Conservation (phyloP, 345 rosid genomes). For the Rhodomyrtus tomentosa region DNA sequence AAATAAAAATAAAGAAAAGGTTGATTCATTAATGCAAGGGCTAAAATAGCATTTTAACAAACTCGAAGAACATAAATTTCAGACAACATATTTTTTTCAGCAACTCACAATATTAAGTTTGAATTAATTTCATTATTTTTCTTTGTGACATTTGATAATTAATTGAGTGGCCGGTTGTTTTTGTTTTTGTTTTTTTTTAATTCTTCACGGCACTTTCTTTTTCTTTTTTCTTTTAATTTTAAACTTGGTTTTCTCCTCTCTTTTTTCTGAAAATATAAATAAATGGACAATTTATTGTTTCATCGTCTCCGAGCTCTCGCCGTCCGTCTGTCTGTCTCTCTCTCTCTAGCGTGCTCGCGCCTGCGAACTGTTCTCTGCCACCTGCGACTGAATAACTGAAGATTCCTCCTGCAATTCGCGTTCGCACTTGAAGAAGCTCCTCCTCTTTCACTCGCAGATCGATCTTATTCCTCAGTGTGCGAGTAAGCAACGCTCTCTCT, state of each 20-base stretch:
- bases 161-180: neutral
- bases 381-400: neutral
- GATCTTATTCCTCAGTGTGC: neutral
- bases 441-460: neutral
- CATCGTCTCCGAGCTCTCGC: neutral
- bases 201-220: neutral
- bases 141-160: neutral
- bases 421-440: neutral
- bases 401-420: neutral
- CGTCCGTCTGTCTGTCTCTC: neutral
- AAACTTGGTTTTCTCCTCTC: neutral
- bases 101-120: neutral
- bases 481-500: too few species aligned
- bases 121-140: neutral
- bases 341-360: neutral
- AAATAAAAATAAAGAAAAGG: neutral
- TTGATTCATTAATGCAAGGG: neutral
- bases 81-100: neutral
- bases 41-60: neutral
- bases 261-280: neutral
- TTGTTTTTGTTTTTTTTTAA: neutral
- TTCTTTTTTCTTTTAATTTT: neutral
- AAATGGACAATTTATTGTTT: neutral
- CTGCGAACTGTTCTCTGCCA: neutral
- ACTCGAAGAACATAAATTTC: neutral